phyloP scores from a whole-genome alignment of 371 early-diverging fungal species.

The Mucor irregularis region DNA sequence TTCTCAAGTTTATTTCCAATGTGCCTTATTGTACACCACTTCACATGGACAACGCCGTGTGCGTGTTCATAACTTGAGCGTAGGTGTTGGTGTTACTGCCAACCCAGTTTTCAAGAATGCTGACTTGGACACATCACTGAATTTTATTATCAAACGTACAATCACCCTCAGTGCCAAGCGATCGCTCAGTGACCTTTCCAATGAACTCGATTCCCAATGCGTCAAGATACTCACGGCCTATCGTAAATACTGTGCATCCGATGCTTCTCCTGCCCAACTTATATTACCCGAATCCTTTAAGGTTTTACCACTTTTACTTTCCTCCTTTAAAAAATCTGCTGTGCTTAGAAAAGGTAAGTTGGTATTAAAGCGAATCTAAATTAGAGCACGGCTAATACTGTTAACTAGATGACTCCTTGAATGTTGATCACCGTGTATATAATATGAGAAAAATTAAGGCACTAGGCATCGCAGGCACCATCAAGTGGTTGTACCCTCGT shows the following conservation, averaged over 20 bases:
- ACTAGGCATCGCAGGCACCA: slow-evolving; percentile 66
- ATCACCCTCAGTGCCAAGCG: slow-evolving; percentile 64
- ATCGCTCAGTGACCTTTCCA: slow-evolving; percentile 73
- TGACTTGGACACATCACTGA: slow-evolving; percentile 91
- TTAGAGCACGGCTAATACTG: neutral
- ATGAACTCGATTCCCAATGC: slow-evolving; percentile 78
- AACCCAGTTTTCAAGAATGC: slow-evolving; percentile 87
- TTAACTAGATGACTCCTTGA: slow-evolving; percentile 50
- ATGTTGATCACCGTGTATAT: slow-evolving; percentile 77
- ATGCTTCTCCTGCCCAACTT: slow-evolving; percentile 85
- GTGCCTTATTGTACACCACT: slow-evolving; percentile 92
- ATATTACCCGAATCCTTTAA: slow-evolving; percentile 94
- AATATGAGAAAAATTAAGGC: slow-evolving; percentile 75
- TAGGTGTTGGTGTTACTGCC: slow-evolving; percentile 76
- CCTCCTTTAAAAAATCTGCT: slow-evolving; percentile 78
- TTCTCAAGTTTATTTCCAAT: slow-evolving; percentile 80
- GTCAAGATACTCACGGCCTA: slow-evolving; percentile 85
- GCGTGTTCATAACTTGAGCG: slow-evolving; percentile 84
- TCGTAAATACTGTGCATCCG: slow-evolving; percentile 83
- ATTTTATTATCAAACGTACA: slow-evolving; percentile 78
- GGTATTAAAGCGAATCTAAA: neutral
- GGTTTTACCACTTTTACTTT: slow-evolving; percentile 79
- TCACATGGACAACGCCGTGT: slow-evolving; percentile 87
- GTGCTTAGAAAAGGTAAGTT: slow-evolving; percentile 68
- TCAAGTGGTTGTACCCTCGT: slow-evolving; percentile 84